Evolutionary conservation across 2,329 filamentous ascomycete species (phyloP), one percentile per base, ranked within the genome.

Genomic region (Paraphoma sp.): DNA sequence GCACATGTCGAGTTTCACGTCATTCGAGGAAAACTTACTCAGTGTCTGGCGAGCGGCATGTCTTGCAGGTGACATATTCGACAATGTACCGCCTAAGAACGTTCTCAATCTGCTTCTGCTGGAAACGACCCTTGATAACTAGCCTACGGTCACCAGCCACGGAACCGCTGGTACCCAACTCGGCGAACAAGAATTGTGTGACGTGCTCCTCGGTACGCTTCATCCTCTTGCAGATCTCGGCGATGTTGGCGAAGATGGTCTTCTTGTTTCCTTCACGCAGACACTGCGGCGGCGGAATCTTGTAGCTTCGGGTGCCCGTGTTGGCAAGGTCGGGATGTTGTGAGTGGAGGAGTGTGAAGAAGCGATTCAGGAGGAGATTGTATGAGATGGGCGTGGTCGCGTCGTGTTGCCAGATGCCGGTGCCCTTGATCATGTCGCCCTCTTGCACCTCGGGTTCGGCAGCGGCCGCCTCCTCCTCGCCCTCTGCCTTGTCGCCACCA

Each of bases 41-140:
- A 33, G 70, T 72, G 43, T 73, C 70, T 51, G 70, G 70, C 31
- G 69, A 72, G 14, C 70, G 69, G 85, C 95, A 99, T 41, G 95
- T 99, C 83, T 97, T 97, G 89, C 95, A 99, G 50, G 94, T 97
- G 62, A 99, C 94, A 76, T 98, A 98, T 83, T 98, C 94, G 80
- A 96, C 88, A 77, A 97, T 97, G 80, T 97, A 97, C 84, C 94
- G 91, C 82, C 94, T 86, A 76, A 98, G 81, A 51, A 98, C 93
- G 80, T 96, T 97, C 84, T 99, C 95, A 76, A 98, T 93, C 84
- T 98, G 94, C 83, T 97, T 97, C 83, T 98, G 94, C 81, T 98
- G 94, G 90, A 99, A 99, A 76, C 95, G 92, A 84, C 95, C 95
- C 86, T 97, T 97, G 86, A 99, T 99, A 76, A 99, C 93, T 72